Base-by-base conservation (phyloP, 1,139 yeast genomes). In the Geotrichum carabidarum region DNA sequence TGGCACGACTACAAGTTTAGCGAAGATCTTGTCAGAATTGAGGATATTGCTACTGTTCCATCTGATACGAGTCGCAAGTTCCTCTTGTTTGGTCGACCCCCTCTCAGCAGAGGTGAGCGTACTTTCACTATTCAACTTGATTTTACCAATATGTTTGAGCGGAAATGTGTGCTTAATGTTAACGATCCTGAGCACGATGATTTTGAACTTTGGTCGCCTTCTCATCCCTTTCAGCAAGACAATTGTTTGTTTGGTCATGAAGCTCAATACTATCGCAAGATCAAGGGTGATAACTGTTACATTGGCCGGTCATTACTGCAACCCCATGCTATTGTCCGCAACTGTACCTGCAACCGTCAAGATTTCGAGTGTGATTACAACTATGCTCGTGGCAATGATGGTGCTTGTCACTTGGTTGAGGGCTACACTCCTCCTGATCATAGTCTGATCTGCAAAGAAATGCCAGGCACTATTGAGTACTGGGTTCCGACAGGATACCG, bases 291-390 rank as follows among this genome's bases (percentile, higher is more conserved):
- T 48, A 83, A 86, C 59, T 93, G 99, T 71, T 90, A 81, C 65
- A 81, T 93, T 62, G 97, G 97, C 14, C 60, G 65, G 51, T 57
- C 59, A 34, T 56, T 61, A 17, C 53, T 60, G 38, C 77, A 80
- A 51, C 90, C 87, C 0, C 79, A 77, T 66, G 78, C 77, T 61
- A 73, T 80, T 17, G 71, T 78, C 14, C 76, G 80, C 61, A 84
- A 87, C 68, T 93, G 99, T 71, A 66, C 85, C 1, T 93, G 99
- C 73, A 79, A 94, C 0, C 80, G 96, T 69, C 78, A 81, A 56
- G 99, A 93, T 70, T 94, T 76, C 65, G 99, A 93, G 71, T 93
- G 99, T 78, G 99, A 93, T 67, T 88, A 82, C 73, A 91, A 91
- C 70, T 91, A 75, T 68, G 80, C 70, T 58, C 79, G 85, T 59